Percentiles rank a stretch among this genome's conserved stretches.
These are phyloP conservation scores for Sextonia rubra DNA, from an alignment of 164 flowering plant genomes.

Conservation along the genomic window DNA sequence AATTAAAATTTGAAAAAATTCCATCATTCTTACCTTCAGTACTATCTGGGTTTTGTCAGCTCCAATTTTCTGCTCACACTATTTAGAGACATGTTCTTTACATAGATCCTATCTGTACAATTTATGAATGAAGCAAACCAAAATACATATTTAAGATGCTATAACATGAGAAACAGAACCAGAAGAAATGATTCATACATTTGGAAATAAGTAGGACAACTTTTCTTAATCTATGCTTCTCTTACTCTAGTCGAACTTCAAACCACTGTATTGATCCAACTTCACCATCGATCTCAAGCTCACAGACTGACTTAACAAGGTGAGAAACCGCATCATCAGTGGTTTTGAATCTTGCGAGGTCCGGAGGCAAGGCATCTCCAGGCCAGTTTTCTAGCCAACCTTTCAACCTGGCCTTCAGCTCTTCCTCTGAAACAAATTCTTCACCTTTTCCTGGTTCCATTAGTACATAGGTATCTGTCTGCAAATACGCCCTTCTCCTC, in stretches of 20 bases:
- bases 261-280: slow-evolving; percentile 89
- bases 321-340: slow-evolving; percentile 66
- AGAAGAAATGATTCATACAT: too few species aligned
- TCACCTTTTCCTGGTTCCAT: slow-evolving; percentile 76
- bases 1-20: too few species aligned
- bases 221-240: background rate
- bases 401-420: slow-evolving; percentile 47
- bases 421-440: slow-evolving; percentile 72
- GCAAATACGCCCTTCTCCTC: slow-evolving; percentile 52
- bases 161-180: too few species aligned
- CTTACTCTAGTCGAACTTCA: slow-evolving; percentile 65
- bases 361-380: slow-evolving; percentile 55
- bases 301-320: slow-evolving; percentile 75
- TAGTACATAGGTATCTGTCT: slow-evolving; percentile 63
- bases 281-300: slow-evolving; percentile 82
- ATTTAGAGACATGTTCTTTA: too few species aligned
- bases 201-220: too few species aligned
- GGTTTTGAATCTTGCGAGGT: slow-evolving; percentile 58
- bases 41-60: too few species aligned
- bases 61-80: too few species aligned
- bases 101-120: too few species aligned
- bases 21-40: too few species aligned
- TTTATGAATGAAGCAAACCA: too few species aligned
- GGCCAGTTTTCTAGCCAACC: slow-evolving; percentile 86
- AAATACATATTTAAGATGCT: too few species aligned